These are phyloP conservation scores for Arthrobotrys musiformis DNA, from an alignment of 2,329 filamentous ascomycete genomes.

Conservation along the genomic window DNA sequence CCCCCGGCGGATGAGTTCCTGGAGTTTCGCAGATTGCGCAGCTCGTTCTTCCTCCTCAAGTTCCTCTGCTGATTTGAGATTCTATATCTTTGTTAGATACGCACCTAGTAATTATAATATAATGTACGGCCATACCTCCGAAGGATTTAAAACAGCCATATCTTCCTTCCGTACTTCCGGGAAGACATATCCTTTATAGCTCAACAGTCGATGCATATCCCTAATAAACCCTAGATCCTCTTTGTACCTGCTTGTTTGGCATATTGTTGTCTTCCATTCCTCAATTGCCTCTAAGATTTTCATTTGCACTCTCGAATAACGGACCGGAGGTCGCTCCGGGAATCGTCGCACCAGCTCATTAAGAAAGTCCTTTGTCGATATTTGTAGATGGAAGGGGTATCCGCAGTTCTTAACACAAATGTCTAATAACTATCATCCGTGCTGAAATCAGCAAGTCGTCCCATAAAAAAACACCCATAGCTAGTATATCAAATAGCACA, in stretches of 20 bases:
- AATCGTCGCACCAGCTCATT: constrained; percentile 97
- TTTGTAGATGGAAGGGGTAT: constrained; percentile 98
- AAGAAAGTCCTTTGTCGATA: constrained; percentile 97
- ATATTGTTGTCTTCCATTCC: constrained; percentile 98
- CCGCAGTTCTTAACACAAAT: constrained; percentile 99
- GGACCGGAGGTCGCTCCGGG: constrained; percentile 88
- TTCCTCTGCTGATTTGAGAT: constrained; percentile 93
- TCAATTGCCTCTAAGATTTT: constrained; percentile 96
- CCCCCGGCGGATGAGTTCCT: constrained; percentile 92
- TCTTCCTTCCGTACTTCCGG: constrained; percentile 92
- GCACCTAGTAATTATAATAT: neutral
- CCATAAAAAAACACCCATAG: constrained; percentile 10
- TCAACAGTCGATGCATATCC: constrained; percentile 95
- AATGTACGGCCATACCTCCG: constrained; percentile 68
- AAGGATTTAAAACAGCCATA: constrained; percentile 94
- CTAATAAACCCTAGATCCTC: constrained; percentile 95
- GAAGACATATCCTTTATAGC: constrained; percentile 97
- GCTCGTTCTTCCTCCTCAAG: constrained; percentile 98
- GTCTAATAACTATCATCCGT: constrained; percentile 76
- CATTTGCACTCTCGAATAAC: constrained; percentile 85
- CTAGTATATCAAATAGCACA: neutral
- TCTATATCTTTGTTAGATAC: constrained; percentile 67
- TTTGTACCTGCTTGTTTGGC: constrained; percentile 96
- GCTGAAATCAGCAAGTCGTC: constrained; percentile 35
- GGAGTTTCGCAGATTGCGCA: constrained; percentile 96